phyloP scores from a whole-genome alignment of 768 basidiomycete species.

The Rhizopogon rudus region DNA sequence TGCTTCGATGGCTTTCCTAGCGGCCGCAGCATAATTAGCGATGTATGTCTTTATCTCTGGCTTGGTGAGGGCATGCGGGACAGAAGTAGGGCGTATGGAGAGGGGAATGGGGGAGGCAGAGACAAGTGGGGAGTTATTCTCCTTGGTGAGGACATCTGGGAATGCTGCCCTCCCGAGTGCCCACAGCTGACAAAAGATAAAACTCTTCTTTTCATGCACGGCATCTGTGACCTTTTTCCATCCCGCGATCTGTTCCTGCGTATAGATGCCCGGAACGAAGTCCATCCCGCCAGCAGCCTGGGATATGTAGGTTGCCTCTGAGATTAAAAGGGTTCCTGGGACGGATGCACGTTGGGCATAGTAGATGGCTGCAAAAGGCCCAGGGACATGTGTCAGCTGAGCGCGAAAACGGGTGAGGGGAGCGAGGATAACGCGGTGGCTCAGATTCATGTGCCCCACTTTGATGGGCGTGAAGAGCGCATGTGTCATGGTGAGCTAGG shows the following conservation, averaged over 20 bases:
- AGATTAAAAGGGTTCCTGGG: slow-evolving; percentile 38
- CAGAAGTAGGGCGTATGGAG: not conserved
- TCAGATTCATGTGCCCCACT: slow-evolving; percentile 24
- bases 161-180: slow-evolving; percentile 36
- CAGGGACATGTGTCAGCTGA: slow-evolving; percentile 21
- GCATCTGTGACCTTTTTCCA: slow-evolving; percentile 48
- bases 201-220: slow-evolving; percentile 38
- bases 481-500: not conserved
- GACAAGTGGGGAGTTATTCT: slow-evolving; percentile 15
- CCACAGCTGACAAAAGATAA: slow-evolving; percentile 46
- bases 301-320: slow-evolving; percentile 41
- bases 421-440: slow-evolving; percentile 33
- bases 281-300: slow-evolving; percentile 23
- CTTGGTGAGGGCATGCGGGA: slow-evolving; percentile 35
- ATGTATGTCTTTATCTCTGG: slow-evolving; percentile 42
- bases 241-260: slow-evolving; percentile 40
- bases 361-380: slow-evolving; percentile 28
- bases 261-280: slow-evolving; percentile 46
- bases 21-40: slow-evolving; percentile 40
- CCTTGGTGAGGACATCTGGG: slow-evolving; percentile 9
- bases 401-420: slow-evolving; percentile 32
- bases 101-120: slow-evolving; percentile 20
- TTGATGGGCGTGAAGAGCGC: slow-evolving; percentile 27
- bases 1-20: slow-evolving; percentile 47
- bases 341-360: slow-evolving; percentile 32